phyloP scores from a whole-genome alignment of 2,329 filamentous ascomycete genomes.

The Aspergillus ochraceus region DNA sequence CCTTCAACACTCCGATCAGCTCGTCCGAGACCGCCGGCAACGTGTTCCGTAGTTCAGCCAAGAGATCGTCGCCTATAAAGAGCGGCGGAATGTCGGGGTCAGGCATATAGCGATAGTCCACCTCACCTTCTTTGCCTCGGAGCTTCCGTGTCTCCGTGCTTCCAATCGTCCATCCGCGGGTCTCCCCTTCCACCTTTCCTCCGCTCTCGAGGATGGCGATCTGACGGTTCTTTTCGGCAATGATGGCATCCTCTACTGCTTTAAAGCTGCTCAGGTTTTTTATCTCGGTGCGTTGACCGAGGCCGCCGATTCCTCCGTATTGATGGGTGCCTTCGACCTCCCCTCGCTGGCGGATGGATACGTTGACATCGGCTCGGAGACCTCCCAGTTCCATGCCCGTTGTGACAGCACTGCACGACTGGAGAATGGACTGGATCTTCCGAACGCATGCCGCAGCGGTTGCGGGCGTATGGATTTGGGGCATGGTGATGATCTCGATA shows the following conservation, averaged over 20 bases:
- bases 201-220: conserved; percentile 77
- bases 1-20: conserved; percentile 63
- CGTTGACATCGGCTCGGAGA: conserved; percentile 89
- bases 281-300: conserved; percentile 92
- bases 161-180: conserved; percentile 86
- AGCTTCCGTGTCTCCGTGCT: conserved; percentile 77
- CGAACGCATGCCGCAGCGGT: conserved; percentile 86
- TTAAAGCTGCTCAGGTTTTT: conserved; percentile 97
- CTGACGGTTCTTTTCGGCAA: conserved; percentile 86
- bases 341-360: conserved; percentile 72
- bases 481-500: conserved; percentile 91
- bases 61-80: conserved; percentile 68
- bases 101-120: conserved; percentile 98
- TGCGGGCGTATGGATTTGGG: conserved; percentile 80
- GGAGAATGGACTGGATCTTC: conserved; percentile 81
- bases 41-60: conserved; percentile 61
- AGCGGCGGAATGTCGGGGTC: conserved; percentile 87
- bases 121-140: conserved; percentile 91
- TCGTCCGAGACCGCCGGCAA: conserved; percentile 73
- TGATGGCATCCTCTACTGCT: conserved; percentile 90
- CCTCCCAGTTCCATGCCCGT: conserved; percentile 93
- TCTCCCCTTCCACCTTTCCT: conserved; percentile 77
- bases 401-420: conserved; percentile 79
- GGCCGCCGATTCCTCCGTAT: conserved; percentile 59
- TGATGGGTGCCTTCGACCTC: conserved; percentile 44